Evolutionary conservation across 129 eudicot species (phyloP), one percentile per base, ranked within the genome.

Genomic region (Erigeron canadensis): DNA sequence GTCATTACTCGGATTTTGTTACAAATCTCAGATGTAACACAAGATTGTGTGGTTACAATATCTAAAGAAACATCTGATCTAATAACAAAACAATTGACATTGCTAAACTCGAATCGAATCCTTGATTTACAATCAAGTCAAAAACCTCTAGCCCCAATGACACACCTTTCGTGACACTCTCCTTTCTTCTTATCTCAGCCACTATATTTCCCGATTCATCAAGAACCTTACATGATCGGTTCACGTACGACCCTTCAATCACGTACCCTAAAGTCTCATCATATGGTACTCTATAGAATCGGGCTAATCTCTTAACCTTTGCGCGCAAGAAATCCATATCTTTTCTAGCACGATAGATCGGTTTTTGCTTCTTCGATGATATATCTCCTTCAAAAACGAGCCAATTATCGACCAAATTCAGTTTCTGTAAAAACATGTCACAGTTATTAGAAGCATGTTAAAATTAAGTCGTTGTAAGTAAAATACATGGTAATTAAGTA

Each of bases 121-220:
- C 93, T 16, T 81, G 84, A 76, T 77, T 57, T 48, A 84, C 83
- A 23, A 84, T 46, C 83, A 89, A 86, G 9, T 80, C 72, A 58
- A 94, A 94, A 37, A 94, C 96, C 56, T 94, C 98, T 2, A 67
- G 63, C 65, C 96, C 98, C 8, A 78, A 89, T 8, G 93, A 87
- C 9, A 80, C 87, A 7, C 88, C 89, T 63, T 79, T 78, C 21
- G 69, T 65, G 0, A 10, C 37, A 1, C 83, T 88, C 54, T 85
- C 92, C 78, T 94, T 94, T 79, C 73, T 87, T 83, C 70, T 85
- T 40, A 94, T 87, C 81, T 94, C 97, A 2, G 80, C 98, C 39
- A 94, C 92, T 8, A 86, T 69, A 16, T 54, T 84, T 70, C 84
- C 86, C 8, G 90, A 81, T 6, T 77, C 82, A 51, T 89, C 96